Conservation (phyloP, 495 filamentous ascomycete genomes). For the Hypoxylon trugodes region DNA sequence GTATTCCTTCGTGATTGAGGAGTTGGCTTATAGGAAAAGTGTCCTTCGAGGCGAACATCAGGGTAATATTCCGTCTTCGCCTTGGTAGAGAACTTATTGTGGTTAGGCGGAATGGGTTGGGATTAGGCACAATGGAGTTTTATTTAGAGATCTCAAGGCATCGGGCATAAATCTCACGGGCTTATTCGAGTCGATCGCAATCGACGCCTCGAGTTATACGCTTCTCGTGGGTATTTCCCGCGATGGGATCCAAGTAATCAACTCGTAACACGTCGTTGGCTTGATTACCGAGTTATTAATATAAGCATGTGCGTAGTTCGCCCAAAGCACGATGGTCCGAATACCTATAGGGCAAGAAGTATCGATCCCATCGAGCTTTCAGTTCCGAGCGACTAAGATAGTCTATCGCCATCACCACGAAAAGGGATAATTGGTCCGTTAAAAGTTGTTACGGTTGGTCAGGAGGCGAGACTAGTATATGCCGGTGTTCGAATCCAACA, state of each 20-base stretch:
- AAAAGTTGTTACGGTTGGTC: constrained; percentile 8
- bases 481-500: constrained; percentile 11
- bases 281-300: not conserved
- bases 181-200: not conserved
- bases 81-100: constrained; percentile 4
- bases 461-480: constrained; percentile 5
- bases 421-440: constrained; percentile 8
- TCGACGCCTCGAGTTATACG: not conserved
- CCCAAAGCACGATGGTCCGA: not conserved
- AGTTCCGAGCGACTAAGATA: constrained; percentile 2
- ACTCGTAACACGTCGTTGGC: constrained; percentile 5
- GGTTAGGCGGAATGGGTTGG: not conserved
- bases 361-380: not conserved
- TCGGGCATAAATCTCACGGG: not conserved
- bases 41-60: not conserved
- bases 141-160: not conserved
- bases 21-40: not conserved
- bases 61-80: not conserved
- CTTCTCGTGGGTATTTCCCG: not conserved
- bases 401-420: constrained; percentile 4
- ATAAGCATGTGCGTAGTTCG: not conserved
- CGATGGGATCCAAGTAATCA: not conserved
- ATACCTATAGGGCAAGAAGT: constrained; percentile 1
- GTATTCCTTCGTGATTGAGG: not conserved
- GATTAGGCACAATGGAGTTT: not conserved